Percentiles rank a stretch among this genome's conserved stretches.
Conservation (phyloP, 345 rosid species). For the Acer campestre region DNA sequence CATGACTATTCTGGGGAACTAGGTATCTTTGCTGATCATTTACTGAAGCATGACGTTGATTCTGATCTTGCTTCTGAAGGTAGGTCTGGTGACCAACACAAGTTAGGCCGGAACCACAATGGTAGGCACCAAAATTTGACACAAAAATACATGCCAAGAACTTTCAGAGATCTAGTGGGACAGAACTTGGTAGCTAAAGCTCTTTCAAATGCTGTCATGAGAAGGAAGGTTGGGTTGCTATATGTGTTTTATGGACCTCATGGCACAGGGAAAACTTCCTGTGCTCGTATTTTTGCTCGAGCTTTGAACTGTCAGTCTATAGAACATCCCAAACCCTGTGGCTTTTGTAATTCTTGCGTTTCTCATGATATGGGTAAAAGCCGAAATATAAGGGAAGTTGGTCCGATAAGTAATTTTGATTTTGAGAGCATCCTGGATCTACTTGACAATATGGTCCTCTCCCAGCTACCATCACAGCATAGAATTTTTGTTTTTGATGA, state of each 20-base stretch:
- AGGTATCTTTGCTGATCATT: conserved; percentile 80
- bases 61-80: conserved; percentile 84
- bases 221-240: conserved; percentile 80
- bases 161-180: conserved; percentile 78
- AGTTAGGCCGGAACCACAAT: conserved; percentile 33
- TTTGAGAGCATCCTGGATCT: conserved; percentile 68
- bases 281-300: conserved; percentile 87
- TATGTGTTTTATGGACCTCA: conserved; percentile 95
- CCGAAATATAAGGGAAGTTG: conserved; percentile 71
- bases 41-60: conserved; percentile 67
- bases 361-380: conserved; percentile 75
- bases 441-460: conserved; percentile 62
- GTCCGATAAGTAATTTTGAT: conserved; percentile 77
- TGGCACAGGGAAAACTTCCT: conserved; percentile 95
- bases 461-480: conserved; percentile 58
- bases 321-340: conserved; percentile 81
- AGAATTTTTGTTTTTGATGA: conserved; percentile 79
- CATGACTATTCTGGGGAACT: conserved; percentile 96
- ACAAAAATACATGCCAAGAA: conserved; percentile 81
- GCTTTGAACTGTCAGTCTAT: conserved; percentile 87
- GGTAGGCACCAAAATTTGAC: conserved; percentile 76
- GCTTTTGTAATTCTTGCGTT: conserved; percentile 73
- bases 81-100: conserved; percentile 57
- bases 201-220: conserved; percentile 76
- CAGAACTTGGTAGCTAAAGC: conserved; percentile 89